Evolutionary conservation across 192 early-diverging fungal species (phyloP).

Genomic region (Backusella sp.): DNA sequence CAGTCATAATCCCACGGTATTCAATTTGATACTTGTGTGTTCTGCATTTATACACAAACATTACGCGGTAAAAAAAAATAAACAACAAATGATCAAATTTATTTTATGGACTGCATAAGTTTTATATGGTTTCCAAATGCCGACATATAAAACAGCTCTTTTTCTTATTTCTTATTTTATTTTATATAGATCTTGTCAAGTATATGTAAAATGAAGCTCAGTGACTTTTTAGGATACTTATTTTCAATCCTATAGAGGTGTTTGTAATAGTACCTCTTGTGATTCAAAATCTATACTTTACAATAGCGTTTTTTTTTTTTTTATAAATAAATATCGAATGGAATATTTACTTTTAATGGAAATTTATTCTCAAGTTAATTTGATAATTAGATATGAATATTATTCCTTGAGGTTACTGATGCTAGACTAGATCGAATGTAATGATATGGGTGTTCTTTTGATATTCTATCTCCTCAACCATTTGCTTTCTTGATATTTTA

Average conservation of each 20-base stretch:
- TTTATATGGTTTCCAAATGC: neutral
- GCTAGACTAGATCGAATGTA: neutral
- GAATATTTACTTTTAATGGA: neutral
- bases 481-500: neutral
- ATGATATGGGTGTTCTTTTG: neutral
- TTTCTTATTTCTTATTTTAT: neutral
- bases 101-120: neutral
- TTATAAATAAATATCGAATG: neutral
- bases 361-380: neutral
- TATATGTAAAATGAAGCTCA: neutral
- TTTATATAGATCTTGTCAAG: neutral
- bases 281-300: neutral
- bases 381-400: neutral
- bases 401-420: neutral
- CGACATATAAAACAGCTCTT: neutral
- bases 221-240: neutral
- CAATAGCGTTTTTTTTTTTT: neutral
- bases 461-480: neutral
- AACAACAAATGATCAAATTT: neutral
- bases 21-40: slow-evolving; percentile 2
- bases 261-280: neutral
- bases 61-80: neutral
- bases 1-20: slow-evolving; percentile 11
- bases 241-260: neutral
- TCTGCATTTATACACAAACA: slow-evolving; percentile 3